Percentiles rank a stretch among this genome's conserved stretches.
phyloP scores from a whole-genome alignment of 2,329 filamentous ascomycete genomes.

The Fusarium stilboides region DNA sequence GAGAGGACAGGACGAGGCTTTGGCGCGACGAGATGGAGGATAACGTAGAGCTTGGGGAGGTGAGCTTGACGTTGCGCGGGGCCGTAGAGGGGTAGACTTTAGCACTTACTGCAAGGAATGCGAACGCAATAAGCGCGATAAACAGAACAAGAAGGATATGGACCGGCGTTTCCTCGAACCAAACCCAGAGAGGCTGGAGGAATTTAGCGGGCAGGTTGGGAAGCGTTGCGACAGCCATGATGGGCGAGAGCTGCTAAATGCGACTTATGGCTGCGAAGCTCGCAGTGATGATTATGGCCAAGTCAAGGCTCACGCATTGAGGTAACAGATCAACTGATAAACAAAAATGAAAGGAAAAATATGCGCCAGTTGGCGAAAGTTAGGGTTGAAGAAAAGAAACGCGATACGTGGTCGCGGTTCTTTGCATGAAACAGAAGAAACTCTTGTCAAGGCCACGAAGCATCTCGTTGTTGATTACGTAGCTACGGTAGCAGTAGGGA shows the following conservation, averaged over 20 bases:
- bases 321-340: not conserved
- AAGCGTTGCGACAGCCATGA: slow-evolving; percentile 40
- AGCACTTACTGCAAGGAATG: slow-evolving; percentile 58
- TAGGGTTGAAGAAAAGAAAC: slow-evolving; percentile 4
- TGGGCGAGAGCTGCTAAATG: slow-evolving; percentile 14
- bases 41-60: slow-evolving; percentile 67
- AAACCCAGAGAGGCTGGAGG: slow-evolving; percentile 54
- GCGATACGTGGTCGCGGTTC: slow-evolving; percentile 24
- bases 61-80: slow-evolving; percentile 29
- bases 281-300: slow-evolving; percentile 2
- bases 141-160: slow-evolving; percentile 57
- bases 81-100: not conserved
- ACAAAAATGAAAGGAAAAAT: not conserved
- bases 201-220: slow-evolving; percentile 55
- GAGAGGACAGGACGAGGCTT: slow-evolving; percentile 80
- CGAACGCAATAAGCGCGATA: slow-evolving; percentile 53
- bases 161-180: slow-evolving; percentile 57
- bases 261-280: slow-evolving; percentile 28
- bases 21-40: slow-evolving; percentile 83
- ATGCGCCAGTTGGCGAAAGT: slow-evolving; percentile 19
- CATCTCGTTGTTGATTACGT: slow-evolving; percentile 44
- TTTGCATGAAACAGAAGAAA: slow-evolving; percentile 10
- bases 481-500: slow-evolving; percentile 25
- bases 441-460: slow-evolving; percentile 36
- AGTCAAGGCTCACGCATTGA: slow-evolving; percentile 20